Base-by-base conservation (phyloP, 129 eudicot species). In the Chrysanthemum seticuspe region DNA sequence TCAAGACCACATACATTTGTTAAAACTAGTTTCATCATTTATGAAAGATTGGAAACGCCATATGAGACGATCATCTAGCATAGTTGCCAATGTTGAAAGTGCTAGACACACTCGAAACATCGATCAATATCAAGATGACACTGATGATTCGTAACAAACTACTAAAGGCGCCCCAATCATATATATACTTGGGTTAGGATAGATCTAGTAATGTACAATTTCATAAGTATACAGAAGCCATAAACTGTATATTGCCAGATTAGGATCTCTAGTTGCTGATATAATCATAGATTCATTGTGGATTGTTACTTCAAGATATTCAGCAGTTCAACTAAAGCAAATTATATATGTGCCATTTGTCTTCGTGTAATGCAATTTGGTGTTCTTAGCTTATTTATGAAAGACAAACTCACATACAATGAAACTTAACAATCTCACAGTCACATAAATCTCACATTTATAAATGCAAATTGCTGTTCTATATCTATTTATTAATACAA, bases 11-110 rank as follows among this genome's bases (percentile, higher is more conserved):
- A 21, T 23, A 40, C 50, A 18, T 34, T 9, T 67, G 10, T 49
- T 27, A 36, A 40, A 57, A 25, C 31, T 34, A 18, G 14, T 79
- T 21, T 49, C 50, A 13, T 40, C 66, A 21, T 74, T 74, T 61
- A 3, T 68, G 15, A 79, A 79, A 68, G 60, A 74, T 51, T 79
- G 36, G 67, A 15, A 51, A 62, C 75, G 34, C 23, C 34, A 31
- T 67, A 60, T 73, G 53, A 67, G 71, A 31, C 78, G 79, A 59
- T 74, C 83, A 40, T 79, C 83, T 8, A 79, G 83, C 71, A 51
- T 12, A 14, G 79, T 79, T 74, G 75, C 18, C 13, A 61, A 23
- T 36, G 79, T 62, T 62, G 83, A 79, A 70, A 79, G 83, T 62
- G 79, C 67, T 67, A 74, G 78, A 72, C 78, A 72, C 48, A 65